A percentile compares a stretch with the other conserved stretches of the same genome.
Evolutionary conservation across 2,329 filamentous ascomycete species (phyloP).

Genomic region (Arthrobotrys megalospora): DNA sequence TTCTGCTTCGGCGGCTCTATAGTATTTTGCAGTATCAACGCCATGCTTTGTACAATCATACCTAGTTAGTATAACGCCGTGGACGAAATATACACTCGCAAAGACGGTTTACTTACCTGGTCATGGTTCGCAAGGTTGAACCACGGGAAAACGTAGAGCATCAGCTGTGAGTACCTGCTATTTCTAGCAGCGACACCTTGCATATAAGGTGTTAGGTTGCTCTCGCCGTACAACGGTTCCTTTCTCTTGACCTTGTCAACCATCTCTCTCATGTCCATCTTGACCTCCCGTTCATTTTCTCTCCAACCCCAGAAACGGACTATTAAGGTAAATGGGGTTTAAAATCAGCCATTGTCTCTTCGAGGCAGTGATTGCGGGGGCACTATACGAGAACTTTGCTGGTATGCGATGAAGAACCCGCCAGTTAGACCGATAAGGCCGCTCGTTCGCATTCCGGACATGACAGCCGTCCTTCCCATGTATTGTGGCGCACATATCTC

Average conservation of each 20-base stretch:
- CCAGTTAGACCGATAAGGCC: conserved; percentile 80
- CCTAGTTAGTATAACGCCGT: background rate
- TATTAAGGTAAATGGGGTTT: conserved; percentile 67
- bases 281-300: conserved; percentile 91
- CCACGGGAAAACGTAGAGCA: conserved; percentile 89
- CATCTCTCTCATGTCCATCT: conserved; percentile 99
- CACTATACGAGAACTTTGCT: conserved; percentile 42
- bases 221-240: conserved; percentile 88
- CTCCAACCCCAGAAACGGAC: conserved; percentile 96
- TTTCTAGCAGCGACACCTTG: conserved; percentile 94
- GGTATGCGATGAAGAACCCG: conserved; percentile 76
- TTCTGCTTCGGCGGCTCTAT: conserved; percentile 93
- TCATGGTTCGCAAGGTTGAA: conserved; percentile 99
- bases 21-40: conserved; percentile 98
- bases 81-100: background rate
- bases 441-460: conserved; percentile 84
- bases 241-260: conserved; percentile 94
- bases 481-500: conserved; percentile 89
- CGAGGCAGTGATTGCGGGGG: background rate
- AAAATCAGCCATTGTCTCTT: conserved; percentile 18
- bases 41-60: conserved; percentile 77
- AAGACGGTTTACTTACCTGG: conserved; percentile 69
- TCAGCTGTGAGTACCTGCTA: conserved; percentile 89
- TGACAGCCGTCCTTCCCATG: conserved; percentile 85
- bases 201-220: conserved; percentile 84